Conservation (phyloP, 805 yeast species). For the Yarrowia osloensis region DNA sequence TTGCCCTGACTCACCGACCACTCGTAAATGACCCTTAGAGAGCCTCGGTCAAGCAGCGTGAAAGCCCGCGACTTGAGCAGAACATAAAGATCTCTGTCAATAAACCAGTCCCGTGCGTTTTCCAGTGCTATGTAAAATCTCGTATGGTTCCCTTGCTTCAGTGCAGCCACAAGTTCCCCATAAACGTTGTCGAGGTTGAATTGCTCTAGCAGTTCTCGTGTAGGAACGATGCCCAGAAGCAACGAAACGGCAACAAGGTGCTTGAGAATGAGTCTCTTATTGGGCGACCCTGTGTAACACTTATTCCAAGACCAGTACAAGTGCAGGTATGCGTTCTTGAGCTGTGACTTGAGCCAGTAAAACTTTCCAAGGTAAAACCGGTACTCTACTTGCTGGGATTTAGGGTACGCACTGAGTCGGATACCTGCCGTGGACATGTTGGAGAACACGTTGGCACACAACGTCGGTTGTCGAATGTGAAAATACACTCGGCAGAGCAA, state of each 20-base stretch:
- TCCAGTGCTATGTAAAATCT: conserved; percentile 41
- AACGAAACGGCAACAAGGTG: conserved; percentile 56
- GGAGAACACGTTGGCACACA: conserved; percentile 53
- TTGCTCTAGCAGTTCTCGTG: conserved; percentile 38
- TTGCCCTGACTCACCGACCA: neutral
- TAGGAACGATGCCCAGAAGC: conserved; percentile 57
- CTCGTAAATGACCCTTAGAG: neutral
- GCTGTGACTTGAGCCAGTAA: conserved; percentile 54
- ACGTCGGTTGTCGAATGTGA: conserved; percentile 40
- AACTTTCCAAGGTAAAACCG: conserved; percentile 59
- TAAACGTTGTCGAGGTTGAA: conserved; percentile 44
- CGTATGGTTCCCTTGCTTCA: conserved; percentile 49
- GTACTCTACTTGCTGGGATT: conserved; percentile 56
- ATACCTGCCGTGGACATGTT: conserved; percentile 58
- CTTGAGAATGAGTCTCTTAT: conserved; percentile 49
- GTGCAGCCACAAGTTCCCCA: conserved; percentile 43
- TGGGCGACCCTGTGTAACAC: conserved; percentile 43
- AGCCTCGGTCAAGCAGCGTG: conserved; percentile 35
- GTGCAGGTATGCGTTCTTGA: conserved; percentile 55
- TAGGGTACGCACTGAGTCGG: conserved; percentile 46
- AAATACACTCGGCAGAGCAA: conserved; percentile 60
- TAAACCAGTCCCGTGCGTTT: conserved; percentile 37
- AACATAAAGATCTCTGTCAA: conserved; percentile 38
- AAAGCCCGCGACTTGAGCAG: conserved; percentile 38
- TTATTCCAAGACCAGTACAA: conserved; percentile 55